Base-by-base conservation (phyloP, 192 early-diverging fungal species). In the Cetraspora pellucida region DNA sequence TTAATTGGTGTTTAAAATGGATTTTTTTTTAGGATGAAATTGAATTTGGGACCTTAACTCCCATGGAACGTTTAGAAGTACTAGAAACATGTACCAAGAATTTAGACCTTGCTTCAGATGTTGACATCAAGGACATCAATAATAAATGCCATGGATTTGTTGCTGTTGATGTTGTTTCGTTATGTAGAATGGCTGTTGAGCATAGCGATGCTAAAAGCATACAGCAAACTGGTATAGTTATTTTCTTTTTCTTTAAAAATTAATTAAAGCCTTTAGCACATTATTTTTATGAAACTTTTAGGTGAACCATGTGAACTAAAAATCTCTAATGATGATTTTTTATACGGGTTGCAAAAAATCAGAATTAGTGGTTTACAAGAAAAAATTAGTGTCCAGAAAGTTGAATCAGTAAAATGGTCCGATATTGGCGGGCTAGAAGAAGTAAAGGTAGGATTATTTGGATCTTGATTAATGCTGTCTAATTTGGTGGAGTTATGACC, bases 351-450 rank as follows among this genome's bases (percentile, higher is more conserved):
- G 81, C 16, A 57, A 37, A 46, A 80, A 72, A 69, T 83, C 17
- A 30, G 74, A 10, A 54, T 85, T 37, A 74, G 70, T 59, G 43
- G 85, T 77, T 31, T 80, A 54, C 23, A 72, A 72, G 64, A 83
- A 70, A 74, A 71, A 2, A 75, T 76, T 4, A 86, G 79, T 25
- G 85, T 84, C 0, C 78, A 89, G 52, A 81, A 81, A 57, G 80
- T 84, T 14, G 86, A 82, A 23, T 57, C 77, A 23, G 88, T 95
- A 6, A 54, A 78, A 28, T 96, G 95, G 93, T 67, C 72, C 0
- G 93, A 96, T 79, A 90, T 97, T 72, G 96, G 95, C 21, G 96
- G 96, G 2, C 80, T 95, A 28, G 83, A 81, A 8, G 69, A 76
- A 0, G 91, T 89, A 14, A 96, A 96, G 79, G 91, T 91, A 83